Evolutionary conservation across 805 yeast species (phyloP).

Genomic region (Brettanomyces sp.): DNA sequence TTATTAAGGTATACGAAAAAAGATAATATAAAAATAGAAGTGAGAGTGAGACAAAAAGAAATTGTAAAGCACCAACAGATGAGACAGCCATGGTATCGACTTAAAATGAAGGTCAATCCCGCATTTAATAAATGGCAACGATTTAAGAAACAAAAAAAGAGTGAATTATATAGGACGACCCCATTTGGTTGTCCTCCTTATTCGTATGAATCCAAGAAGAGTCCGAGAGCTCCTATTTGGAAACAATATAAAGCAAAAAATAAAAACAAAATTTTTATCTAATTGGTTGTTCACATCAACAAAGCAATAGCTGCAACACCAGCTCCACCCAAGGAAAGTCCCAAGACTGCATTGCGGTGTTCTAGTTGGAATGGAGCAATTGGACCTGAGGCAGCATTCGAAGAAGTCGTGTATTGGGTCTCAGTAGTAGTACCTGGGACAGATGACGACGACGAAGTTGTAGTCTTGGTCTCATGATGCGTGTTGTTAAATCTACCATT

Average conservation of each 20-base stretch:
- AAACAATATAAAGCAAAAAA: background rate
- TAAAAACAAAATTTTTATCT: background rate
- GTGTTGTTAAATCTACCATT: constrained; percentile 46
- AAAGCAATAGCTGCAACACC: constrained; percentile 12
- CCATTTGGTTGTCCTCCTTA: background rate
- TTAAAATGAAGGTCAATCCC: no score
- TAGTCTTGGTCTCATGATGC: constrained; percentile 20
- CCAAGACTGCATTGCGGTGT: constrained; percentile 15
- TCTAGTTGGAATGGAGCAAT: constrained; percentile 12
- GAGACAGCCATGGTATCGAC: no score
- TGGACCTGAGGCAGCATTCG: constrained; percentile 9
- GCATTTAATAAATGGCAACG: no score
- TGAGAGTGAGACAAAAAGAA: no score
- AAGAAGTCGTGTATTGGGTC: constrained; percentile 5
- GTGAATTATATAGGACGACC: no score
- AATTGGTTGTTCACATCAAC: constrained; percentile 8
- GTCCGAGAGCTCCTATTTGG: background rate
- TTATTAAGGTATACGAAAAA: no score
- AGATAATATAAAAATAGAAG: no score
- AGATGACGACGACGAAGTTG: constrained; percentile 31
- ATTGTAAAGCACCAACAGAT: no score
- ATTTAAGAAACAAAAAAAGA: no score
- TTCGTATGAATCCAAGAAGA: background rate
- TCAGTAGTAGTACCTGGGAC: constrained; percentile 32
- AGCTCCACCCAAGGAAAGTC: constrained; percentile 13